These are phyloP conservation scores for Eucalyptus tenuipes DNA, from an alignment of 345 rosid genomes.

Conservation along the genomic window DNA sequence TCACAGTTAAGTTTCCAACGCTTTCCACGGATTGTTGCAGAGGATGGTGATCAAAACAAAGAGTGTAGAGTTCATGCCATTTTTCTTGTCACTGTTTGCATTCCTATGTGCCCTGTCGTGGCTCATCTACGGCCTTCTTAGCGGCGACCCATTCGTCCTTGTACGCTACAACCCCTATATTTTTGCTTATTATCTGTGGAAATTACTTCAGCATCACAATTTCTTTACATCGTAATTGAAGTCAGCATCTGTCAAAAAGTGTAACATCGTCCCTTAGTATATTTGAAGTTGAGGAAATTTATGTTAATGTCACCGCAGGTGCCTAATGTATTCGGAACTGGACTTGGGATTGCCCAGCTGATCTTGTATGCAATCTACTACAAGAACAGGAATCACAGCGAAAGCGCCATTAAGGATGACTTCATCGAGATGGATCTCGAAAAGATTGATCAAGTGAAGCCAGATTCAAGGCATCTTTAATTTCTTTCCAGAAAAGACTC, in stretches of 20 bases:
- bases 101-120: constrained; percentile 23
- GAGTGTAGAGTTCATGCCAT: constrained; percentile 39
- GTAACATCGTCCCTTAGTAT: not conserved
- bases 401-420: not conserved
- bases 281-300: not conserved
- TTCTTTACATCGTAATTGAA: not conserved
- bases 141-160: constrained; percentile 16
- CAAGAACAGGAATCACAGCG: not conserved
- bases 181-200: not conserved
- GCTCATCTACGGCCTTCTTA: constrained; percentile 23
- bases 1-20: not conserved
- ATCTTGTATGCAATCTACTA: constrained; percentile 25
- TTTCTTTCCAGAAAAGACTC: not conserved
- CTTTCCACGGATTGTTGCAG: not conserved
- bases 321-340: constrained; percentile 22
- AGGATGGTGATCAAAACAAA: constrained; percentile 23
- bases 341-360: constrained; percentile 17
- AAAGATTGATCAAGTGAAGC: not conserved
- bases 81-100: constrained; percentile 24
- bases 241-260: not conserved
- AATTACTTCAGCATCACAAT: not conserved
- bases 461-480: not conserved
- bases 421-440: not conserved
- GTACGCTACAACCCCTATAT: constrained; percentile 4
- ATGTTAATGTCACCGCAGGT: constrained; percentile 1